These are phyloP conservation scores for Neonectria ditissima DNA, from an alignment of 2,329 filamentous ascomycete species.

Conservation along the genomic window DNA sequence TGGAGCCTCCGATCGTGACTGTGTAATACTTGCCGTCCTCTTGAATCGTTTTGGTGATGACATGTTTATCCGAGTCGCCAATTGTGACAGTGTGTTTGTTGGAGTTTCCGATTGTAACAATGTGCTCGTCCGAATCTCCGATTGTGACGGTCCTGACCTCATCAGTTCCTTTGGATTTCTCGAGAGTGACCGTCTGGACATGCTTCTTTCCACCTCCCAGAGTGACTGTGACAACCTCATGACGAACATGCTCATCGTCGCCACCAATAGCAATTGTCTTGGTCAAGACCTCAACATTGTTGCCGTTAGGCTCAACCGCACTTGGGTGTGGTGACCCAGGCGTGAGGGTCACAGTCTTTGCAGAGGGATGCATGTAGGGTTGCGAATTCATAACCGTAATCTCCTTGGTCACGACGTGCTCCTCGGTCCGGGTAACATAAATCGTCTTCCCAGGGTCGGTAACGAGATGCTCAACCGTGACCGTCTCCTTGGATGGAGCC, in stretches of 20 bases:
- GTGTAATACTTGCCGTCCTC: constrained; percentile 38
- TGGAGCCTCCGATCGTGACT: constrained; percentile 32
- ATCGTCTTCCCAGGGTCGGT: constrained; percentile 41
- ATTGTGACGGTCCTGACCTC: constrained; percentile 2
- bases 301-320: not conserved
- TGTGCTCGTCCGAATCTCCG: constrained; percentile 17
- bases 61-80: constrained; percentile 26
- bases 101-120: constrained; percentile 25
- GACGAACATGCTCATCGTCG: constrained; percentile 8
- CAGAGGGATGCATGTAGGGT: not conserved
- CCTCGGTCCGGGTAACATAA: constrained; percentile 40
- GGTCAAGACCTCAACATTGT: constrained; percentile 5
- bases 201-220: not conserved
- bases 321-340: not conserved
- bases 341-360: not conserved
- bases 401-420: constrained; percentile 41
- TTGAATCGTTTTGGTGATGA: constrained; percentile 42
- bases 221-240: constrained; percentile 10
- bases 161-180: not conserved
- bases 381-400: constrained; percentile 29
- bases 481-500: constrained; percentile 40
- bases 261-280: constrained; percentile 20
- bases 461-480: constrained; percentile 41
- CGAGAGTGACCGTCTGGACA: not conserved
- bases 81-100: constrained; percentile 31